A percentile compares a stretch with the other conserved stretches of the same genome.
Evolutionary conservation across 192 early-diverging fungal genomes (phyloP).

Genomic region (Coemansia nantahalensis): DNA sequence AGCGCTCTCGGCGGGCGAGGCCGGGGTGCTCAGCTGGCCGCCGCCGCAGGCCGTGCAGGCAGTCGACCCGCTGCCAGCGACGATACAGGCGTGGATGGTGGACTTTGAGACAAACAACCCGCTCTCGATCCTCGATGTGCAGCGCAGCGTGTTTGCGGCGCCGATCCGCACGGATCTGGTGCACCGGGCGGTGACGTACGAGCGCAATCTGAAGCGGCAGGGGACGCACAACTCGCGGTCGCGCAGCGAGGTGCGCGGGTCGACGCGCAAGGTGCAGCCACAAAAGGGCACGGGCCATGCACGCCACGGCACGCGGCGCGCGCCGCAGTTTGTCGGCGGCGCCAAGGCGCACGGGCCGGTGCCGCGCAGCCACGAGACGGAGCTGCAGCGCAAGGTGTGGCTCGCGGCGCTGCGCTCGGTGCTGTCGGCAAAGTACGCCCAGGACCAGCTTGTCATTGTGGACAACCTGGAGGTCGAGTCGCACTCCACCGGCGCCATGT

Average conservation of each 20-base stretch:
- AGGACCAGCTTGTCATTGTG: conserved; percentile 86
- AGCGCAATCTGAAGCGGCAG: conserved; percentile 72
- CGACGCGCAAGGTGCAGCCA: conserved; percentile 74
- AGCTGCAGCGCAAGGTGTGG: conserved; percentile 87
- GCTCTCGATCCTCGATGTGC: conserved; percentile 68
- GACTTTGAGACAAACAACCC: conserved; percentile 73
- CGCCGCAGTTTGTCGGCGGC: conserved; percentile 87
- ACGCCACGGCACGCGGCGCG: conserved; percentile 78
- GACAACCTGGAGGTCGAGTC: conserved; percentile 61
- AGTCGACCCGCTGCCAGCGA: conserved; percentile 37
- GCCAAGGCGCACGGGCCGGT: conserved; percentile 88
- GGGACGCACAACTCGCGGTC: conserved; percentile 84
- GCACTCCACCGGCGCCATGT: conserved; percentile 58
- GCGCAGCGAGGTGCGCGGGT: conserved; percentile 81
- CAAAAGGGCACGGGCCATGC: conserved; percentile 95
- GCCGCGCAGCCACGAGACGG: conserved; percentile 76
- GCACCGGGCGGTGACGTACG: conserved; percentile 83
- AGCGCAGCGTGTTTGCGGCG: conserved; percentile 71
- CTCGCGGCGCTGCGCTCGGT: conserved; percentile 77
- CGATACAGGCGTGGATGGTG: conserved; percentile 72
- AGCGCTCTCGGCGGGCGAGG: conserved; percentile 36
- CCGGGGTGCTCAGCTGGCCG: conserved; percentile 36
- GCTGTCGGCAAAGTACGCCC: conserved; percentile 83
- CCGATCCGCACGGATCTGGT: conserved; percentile 79
- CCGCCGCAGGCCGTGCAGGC: conserved; percentile 26